A percentile compares a stretch with the other conserved stretches of the same genome.
Conservation (phyloP, 192 early-diverging fungal genomes). For the Thamnidium elegans region DNA sequence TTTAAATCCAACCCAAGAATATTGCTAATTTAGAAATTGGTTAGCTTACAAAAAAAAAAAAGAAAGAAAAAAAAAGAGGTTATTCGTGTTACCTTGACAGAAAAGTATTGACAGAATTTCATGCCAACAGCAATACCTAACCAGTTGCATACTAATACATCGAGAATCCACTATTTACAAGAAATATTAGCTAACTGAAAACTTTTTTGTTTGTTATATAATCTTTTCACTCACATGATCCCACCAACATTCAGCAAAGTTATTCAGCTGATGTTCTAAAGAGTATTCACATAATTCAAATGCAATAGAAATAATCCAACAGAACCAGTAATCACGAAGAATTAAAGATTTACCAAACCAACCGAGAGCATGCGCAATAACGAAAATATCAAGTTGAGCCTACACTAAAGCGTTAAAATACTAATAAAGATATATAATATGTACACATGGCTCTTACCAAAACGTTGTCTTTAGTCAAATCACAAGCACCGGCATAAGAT, state of each 20-base stretch:
- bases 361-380: constrained; percentile 86
- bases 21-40: constrained; percentile 48
- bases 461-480: constrained; percentile 70
- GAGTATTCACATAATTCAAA: constrained; percentile 97
- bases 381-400: constrained; percentile 91
- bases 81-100: constrained; percentile 60
- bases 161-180: constrained; percentile 14
- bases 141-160: constrained; percentile 78
- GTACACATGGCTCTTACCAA: constrained; percentile 41
- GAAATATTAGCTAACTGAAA: not conserved
- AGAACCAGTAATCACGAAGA: constrained; percentile 90
- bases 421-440: not conserved
- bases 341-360: constrained; percentile 95
- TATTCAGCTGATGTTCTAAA: constrained; percentile 90
- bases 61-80: not conserved
- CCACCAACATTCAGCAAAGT: constrained; percentile 99
- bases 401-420: constrained; percentile 11
- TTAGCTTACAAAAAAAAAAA: constrained; percentile 3
- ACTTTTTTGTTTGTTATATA: not conserved
- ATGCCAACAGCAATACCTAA: constrained; percentile 89
- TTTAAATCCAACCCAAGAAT: constrained; percentile 90
- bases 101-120: constrained; percentile 96
- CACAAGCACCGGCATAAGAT: constrained; percentile 89
- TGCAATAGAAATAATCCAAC: constrained; percentile 92
- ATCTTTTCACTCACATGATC: constrained; percentile 71